phyloP scores from a whole-genome alignment of 2,329 filamentous ascomycete genomes.

The Thermothelomyces thermophilus region DNA sequence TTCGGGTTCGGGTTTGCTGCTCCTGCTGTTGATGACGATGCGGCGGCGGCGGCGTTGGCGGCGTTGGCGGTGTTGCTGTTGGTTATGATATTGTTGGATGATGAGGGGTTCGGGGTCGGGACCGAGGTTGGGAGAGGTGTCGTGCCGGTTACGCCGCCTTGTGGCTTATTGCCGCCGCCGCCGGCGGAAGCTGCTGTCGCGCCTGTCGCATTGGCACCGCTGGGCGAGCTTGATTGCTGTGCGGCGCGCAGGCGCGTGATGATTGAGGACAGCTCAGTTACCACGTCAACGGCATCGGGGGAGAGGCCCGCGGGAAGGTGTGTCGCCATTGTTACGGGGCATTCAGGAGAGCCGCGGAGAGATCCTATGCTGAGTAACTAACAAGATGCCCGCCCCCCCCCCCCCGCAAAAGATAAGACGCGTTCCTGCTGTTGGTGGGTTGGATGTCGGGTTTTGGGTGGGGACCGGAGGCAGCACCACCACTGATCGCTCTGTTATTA shows the following conservation, averaged over 20 bases:
- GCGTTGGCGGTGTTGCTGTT: not conserved
- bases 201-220: constrained; percentile 2
- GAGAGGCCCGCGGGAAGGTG: constrained; percentile 59
- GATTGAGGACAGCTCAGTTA: constrained; percentile 73
- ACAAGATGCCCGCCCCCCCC: not conserved
- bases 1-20: constrained; percentile 22
- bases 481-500: constrained; percentile 10
- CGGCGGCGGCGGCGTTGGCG: too few relatives aligned
- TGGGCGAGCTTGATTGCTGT: constrained; percentile 31
- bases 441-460: too few relatives aligned
- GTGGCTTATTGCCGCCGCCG: constrained; percentile 20
- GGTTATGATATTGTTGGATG: constrained; percentile 20
- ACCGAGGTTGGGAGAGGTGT: constrained; percentile 25
- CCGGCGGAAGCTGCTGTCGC: constrained; percentile 19
- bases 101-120: constrained; percentile 12
- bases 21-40: constrained; percentile 15
- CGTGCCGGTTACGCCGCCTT: constrained; percentile 22
- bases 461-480: not conserved
- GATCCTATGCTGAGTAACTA: not conserved
- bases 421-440: too few relatives aligned
- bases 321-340: constrained; percentile 13
- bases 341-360: not conserved
- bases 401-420: too few relatives aligned
- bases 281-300: constrained; percentile 76
- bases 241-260: constrained; percentile 63